Evolutionary conservation across 345 rosid species (phyloP), one percentile per base, ranked within the genome.

Genomic region (Erysimum cheiranthoides): DNA sequence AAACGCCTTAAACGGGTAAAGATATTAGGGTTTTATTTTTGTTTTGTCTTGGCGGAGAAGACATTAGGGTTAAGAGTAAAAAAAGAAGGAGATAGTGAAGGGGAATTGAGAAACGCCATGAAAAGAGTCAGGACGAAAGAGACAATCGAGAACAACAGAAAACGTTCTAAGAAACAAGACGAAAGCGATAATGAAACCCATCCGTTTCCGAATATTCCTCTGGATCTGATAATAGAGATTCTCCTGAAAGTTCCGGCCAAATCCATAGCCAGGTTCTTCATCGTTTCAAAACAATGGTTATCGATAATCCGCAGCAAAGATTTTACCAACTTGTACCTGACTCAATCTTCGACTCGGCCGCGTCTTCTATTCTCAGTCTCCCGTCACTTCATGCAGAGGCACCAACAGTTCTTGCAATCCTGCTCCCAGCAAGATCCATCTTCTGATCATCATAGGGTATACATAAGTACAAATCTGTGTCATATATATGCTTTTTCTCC

Each of bases 381-480:
- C 21, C n/a, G n/a, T n/a, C 2, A 14, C 8, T 12, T 13, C 12
- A 17, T 0, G 5, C 0, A 8, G 12, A 14, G 0, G n/a, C 61
- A 4, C 2, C 32, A 31, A 3, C 5, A 42, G 39, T 32, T 47
- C 42, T 50, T 61, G 1, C 36, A 34, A 3, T 35, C 71, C 0
- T 59, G 7, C 10, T 51, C 76, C 0, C 69, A 49, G 4, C 52
- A 49, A n/a, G 51, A 50, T 51, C 61, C 51, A 14, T 27, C 60
- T 10, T 38, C 50, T 16, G 61, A 72, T 36, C 25, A 10, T 17
- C 34, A 18, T 7, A 12, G n/a, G 5, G 14, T 56, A 56, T 42
- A 5, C 27, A 16, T 30, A 2, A n/a, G 53, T 54, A 4, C 17
- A 3, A 1, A 17, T 16, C 39, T 5, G 5, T 3, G 8, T n/a